Percentiles rank a stretch among this genome's conserved stretches.
Evolutionary conservation across 805 yeast genomes (phyloP).

Genomic region (Metschnikowia gelsemii): DNA sequence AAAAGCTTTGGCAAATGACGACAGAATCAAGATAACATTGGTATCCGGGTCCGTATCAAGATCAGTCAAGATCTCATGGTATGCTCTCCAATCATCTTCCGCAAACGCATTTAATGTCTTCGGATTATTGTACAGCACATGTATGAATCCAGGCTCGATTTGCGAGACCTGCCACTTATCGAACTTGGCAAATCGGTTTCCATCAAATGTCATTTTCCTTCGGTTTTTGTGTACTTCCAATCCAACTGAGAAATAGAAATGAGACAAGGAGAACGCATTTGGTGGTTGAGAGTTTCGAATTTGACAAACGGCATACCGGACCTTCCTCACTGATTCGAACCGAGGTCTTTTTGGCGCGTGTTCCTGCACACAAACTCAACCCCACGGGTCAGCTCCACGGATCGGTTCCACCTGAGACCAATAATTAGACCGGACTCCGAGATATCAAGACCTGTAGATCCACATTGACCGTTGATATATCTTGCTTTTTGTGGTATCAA

Average conservation of each 20-base stretch:
- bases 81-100: constrained; percentile 57
- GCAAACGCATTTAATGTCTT: constrained; percentile 57
- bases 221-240: background rate
- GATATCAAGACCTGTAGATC: no score
- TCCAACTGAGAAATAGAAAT: background rate
- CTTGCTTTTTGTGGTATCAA: no score
- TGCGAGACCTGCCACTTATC: constrained; percentile 37
- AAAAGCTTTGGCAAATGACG: constrained; percentile 56
- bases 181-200: constrained; percentile 9
- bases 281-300: background rate
- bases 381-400: no score
- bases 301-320: background rate
- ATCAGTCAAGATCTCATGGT: constrained; percentile 44
- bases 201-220: constrained; percentile 11
- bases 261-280: no score
- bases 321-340: background rate
- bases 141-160: constrained; percentile 49
- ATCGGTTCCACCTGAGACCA: no score
- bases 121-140: constrained; percentile 63
- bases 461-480: no score
- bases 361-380: no score
- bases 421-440: no score
- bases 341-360: no score
- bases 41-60: constrained; percentile 47
- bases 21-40: constrained; percentile 53